Percentiles rank a stretch among this genome's conserved stretches.
Evolutionary conservation across 2,329 filamentous ascomycete genomes (phyloP).

Genomic region (Exophiala xenobiotica): DNA sequence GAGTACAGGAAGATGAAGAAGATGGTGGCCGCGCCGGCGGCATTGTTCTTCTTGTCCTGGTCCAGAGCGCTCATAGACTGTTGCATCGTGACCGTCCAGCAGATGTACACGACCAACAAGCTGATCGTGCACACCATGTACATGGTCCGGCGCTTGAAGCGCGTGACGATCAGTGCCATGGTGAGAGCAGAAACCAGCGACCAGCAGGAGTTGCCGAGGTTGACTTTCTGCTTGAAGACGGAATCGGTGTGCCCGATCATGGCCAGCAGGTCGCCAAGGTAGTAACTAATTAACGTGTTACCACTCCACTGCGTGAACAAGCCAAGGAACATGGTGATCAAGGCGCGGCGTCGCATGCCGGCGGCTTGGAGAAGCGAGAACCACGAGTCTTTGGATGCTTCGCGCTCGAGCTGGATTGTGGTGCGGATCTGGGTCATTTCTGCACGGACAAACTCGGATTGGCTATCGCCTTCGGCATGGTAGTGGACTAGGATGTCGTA

Average conservation of each 20-base stretch:
- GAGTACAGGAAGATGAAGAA: constrained; percentile 57
- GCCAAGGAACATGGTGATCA: constrained; percentile 35
- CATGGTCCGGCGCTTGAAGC: constrained; percentile 46
- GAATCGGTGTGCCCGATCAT: constrained; percentile 41
- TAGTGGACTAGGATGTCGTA: constrained; percentile 40
- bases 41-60: constrained; percentile 36
- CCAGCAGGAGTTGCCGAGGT: constrained; percentile 42
- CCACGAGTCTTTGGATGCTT: constrained; percentile 44
- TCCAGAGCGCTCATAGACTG: constrained; percentile 38
- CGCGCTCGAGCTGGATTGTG: constrained; percentile 56
- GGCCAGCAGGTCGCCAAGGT: constrained; percentile 34
- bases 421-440: constrained; percentile 62
- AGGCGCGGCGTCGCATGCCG: constrained; percentile 36
- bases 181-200: constrained; percentile 40
- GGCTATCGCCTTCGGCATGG: constrained; percentile 53
- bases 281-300: constrained; percentile 41
- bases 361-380: constrained; percentile 33
- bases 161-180: constrained; percentile 42
- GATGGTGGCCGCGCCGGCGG: constrained; percentile 44
- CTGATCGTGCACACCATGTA: constrained; percentile 51
- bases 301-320: constrained; percentile 43
- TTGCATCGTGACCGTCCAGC: constrained; percentile 55
- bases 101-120: constrained; percentile 56
- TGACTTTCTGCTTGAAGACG: constrained; percentile 43
- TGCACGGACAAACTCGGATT: constrained; percentile 55